Percentiles rank a stretch among this genome's conserved stretches.
phyloP scores from a whole-genome alignment of 2,329 filamentous ascomycete species.

The Cladophialophora yegresii region DNA sequence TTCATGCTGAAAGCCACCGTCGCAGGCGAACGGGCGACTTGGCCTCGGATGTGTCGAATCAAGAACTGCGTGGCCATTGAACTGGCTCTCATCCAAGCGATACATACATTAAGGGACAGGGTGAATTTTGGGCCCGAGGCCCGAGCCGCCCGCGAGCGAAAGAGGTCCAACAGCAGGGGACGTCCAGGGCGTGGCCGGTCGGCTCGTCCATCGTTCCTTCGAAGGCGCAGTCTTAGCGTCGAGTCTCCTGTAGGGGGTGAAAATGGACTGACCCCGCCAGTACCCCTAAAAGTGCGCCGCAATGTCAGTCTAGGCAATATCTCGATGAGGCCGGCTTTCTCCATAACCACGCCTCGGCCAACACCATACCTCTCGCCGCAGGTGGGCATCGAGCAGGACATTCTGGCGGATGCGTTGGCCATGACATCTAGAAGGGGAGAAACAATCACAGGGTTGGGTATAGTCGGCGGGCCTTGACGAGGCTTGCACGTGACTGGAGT shows the following conservation, averaged over 20 bases:
- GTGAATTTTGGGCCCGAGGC: constrained; percentile 33
- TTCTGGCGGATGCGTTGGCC: constrained; percentile 21
- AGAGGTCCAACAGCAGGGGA: constrained; percentile 25
- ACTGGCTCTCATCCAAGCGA: constrained; percentile 60
- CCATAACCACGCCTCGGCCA: constrained; percentile 21
- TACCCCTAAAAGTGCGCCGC: constrained; percentile 25
- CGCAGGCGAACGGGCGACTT: constrained; percentile 81
- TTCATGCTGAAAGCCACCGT: constrained; percentile 82
- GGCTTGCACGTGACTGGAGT: neutral
- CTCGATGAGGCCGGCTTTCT: constrained; percentile 19
- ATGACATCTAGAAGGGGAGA: constrained; percentile 22
- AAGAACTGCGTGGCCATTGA: constrained; percentile 87
- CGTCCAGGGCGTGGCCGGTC: constrained; percentile 26
- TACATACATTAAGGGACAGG: constrained; percentile 41
- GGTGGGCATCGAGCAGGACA: constrained; percentile 20
- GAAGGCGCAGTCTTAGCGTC: constrained; percentile 31
- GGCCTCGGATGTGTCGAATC: constrained; percentile 84
- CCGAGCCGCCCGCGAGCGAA: constrained; percentile 28
- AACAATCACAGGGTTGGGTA: neutral
- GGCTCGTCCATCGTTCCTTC: constrained; percentile 27
- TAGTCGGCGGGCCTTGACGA: neutral
- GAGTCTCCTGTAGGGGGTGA: constrained; percentile 17
- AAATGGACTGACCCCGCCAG: constrained; percentile 6
- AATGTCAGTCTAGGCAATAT: constrained; percentile 30
- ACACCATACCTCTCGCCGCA: constrained; percentile 27